Conservation (phyloP, 768 basidiomycete species). For the Mycena haematopus region DNA sequence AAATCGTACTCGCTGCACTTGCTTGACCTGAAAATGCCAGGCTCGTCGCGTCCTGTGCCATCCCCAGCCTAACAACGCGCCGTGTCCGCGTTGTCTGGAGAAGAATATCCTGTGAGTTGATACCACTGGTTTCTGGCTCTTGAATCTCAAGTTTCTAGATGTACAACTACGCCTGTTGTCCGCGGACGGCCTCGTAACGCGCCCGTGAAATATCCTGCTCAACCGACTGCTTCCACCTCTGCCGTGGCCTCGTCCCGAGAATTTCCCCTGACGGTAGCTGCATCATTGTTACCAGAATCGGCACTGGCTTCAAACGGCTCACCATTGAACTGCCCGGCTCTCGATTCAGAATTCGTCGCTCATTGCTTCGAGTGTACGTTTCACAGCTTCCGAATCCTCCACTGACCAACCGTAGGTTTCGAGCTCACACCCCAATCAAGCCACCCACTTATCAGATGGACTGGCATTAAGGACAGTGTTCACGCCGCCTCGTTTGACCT, state of each 20-base stretch:
- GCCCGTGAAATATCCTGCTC: neutral
- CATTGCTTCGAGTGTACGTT: neutral
- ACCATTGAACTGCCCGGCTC: neutral
- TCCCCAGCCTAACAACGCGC: constrained; percentile 3
- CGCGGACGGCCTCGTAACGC: constrained; percentile 1
- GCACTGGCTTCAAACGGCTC: neutral
- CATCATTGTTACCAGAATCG: neutral
- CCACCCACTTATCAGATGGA: neutral
- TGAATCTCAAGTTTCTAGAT: neutral
- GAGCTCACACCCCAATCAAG: no score
- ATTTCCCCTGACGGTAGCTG: no score
- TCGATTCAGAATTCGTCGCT: neutral
- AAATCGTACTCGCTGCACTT: neutral
- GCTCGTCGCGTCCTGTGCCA: constrained; percentile 11
- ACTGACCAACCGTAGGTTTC: neutral
- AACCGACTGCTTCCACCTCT: no score
- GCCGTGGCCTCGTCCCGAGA: no score
- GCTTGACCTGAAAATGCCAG: neutral
- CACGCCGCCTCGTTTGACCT: neutral
- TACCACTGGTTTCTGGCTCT: neutral
- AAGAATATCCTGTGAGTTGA: neutral
- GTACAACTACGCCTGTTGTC: constrained; percentile 2
- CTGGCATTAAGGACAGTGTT: neutral
- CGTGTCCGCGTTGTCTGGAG: constrained; percentile 8
- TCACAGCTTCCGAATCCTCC: neutral